These are phyloP conservation scores for Berkeleyomyces rouxiae DNA, from an alignment of 2,329 filamentous ascomycete species.

Conservation along the genomic window DNA sequence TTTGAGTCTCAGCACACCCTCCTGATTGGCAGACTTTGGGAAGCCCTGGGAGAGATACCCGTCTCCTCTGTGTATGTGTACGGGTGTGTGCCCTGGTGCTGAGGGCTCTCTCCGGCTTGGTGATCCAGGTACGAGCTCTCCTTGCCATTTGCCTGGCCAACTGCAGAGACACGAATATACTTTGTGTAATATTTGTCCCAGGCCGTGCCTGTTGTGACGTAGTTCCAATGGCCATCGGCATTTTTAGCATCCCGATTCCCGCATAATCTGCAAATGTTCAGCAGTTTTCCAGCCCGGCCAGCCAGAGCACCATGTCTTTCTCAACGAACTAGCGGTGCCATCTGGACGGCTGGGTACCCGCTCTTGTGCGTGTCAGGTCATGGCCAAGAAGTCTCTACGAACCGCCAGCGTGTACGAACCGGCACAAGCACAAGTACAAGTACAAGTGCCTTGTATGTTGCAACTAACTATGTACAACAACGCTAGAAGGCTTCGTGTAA, in stretches of 20 bases:
- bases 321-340: not conserved
- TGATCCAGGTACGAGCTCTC: not conserved
- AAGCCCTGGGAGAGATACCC: not conserved
- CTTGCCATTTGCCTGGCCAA: not conserved
- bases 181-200: not conserved
- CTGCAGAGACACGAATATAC: not conserved
- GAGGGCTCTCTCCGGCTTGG: not conserved
- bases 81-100: not conserved
- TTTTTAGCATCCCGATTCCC: not conserved
- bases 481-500: not conserved
- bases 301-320: no score
- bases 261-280: not conserved
- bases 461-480: not conserved
- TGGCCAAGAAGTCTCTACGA: not conserved
- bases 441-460: no score
- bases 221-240: not conserved
- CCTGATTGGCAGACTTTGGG: not conserved
- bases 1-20: not conserved
- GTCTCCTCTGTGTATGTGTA: not conserved
- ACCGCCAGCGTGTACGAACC: not conserved
- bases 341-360: not conserved
- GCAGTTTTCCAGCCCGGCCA: not conserved
- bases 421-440: not conserved
- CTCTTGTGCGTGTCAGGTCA: not conserved
- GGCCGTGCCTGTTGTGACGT: not conserved